Percentiles rank a stretch among this genome's conserved stretches.
phyloP scores from a whole-genome alignment of 2,329 filamentous ascomycete genomes.

The Scedosporium minutisporum region DNA sequence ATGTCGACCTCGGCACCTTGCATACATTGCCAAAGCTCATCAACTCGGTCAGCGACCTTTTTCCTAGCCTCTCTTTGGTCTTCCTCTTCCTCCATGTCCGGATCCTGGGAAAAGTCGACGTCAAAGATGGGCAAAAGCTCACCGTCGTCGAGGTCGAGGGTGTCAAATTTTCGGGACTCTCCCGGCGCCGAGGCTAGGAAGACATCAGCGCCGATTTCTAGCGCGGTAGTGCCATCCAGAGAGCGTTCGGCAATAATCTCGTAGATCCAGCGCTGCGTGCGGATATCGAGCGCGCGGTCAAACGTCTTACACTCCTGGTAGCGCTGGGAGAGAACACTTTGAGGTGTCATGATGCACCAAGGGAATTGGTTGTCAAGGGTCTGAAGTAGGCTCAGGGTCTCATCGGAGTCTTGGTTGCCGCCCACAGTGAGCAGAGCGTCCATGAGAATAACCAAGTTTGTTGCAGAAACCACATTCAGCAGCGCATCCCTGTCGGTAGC shows the following conservation, averaged over 20 bases:
- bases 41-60: conserved; percentile 5
- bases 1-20: conserved; percentile 4
- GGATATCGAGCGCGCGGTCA: conserved; percentile 23
- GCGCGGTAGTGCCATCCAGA: conserved; percentile 9
- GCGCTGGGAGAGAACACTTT: conserved; percentile 10
- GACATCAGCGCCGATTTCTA: conserved; percentile 20
- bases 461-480: conserved; percentile 16
- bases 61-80: conserved; percentile 4
- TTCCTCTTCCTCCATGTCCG: conserved; percentile 6
- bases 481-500: conserved; percentile 3
- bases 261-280: conserved; percentile 25
- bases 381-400: conserved; percentile 19
- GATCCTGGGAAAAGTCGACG: conserved; percentile 6
- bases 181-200: conserved; percentile 16
- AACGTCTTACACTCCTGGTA: conserved; percentile 11
- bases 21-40: conserved; percentile 7
- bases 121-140: conserved; percentile 9
- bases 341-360: conserved; percentile 15
- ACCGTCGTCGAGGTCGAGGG: conserved; percentile 3
- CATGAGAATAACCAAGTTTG: conserved; percentile 26
- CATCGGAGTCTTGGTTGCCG: conserved; percentile 6
- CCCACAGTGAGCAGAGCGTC: conserved; percentile 14
- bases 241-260: conserved; percentile 10
- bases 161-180: conserved; percentile 18
- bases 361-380: conserved; percentile 22